Base-by-base conservation (phyloP, 129 eudicot species). In the Deinandra increscens region DNA sequence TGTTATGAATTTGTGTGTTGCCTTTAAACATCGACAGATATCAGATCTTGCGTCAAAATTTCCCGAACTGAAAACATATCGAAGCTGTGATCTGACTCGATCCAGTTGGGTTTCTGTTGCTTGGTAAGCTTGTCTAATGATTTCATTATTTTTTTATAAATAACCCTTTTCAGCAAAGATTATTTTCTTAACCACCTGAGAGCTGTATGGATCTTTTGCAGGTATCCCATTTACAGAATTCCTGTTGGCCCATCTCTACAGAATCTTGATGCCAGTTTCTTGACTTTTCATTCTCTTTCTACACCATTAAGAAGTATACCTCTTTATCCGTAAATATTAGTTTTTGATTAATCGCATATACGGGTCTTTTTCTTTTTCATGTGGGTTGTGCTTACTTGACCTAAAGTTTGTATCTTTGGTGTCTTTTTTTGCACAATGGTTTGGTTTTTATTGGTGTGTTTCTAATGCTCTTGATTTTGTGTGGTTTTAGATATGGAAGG, bases 151-250 rank as follows among this genome's bases (percentile, higher is more conserved):
- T 26, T 37, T 13, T 37, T 18, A 39, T n/a, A 51, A 34, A 4
- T 38, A 11, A 64, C 63, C 64, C 12, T 54, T 26, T 50, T 44
- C 61, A 20, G 15, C 9, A 54, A 54, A 29, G 43, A n/a, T 12
- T 43, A 23, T 6, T 11, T 58, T 5, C 39, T 48, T 9, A 33
- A 43, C 19, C 64, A 64, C 23, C 36, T 9, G 41, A 63, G 49
- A 63, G 18, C 15, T 29, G 34, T 41, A 41, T 56, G 53, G 53
- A 26, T 17, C 71, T 36, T 60, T 6, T 78, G 72, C 58, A 92
- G 96, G 98, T 94, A 94, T 74, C 99, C 99, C 36, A 94, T 94
- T 59, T 94, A 94, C 66, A 82, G 99, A 78, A 93, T 93, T 71
- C 97, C 97, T 0, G 86, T 84, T 13, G 99, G 99, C 14, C 86